Base-by-base conservation (phyloP, 2,329 filamentous ascomycete species). In the Microdochium bolleyi region DNA sequence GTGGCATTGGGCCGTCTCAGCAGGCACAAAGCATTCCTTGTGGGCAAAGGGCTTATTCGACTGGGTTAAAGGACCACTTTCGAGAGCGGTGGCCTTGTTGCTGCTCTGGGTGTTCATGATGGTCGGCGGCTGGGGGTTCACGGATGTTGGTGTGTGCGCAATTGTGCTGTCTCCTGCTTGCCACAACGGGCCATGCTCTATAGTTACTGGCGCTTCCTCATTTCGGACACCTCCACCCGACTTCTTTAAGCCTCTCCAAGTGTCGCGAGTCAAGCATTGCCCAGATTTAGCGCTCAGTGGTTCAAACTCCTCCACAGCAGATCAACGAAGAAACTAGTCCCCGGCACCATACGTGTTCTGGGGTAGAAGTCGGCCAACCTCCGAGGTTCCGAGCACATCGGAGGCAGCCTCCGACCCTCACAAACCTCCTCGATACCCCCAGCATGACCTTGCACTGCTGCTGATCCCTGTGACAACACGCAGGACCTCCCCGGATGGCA, bases 1-100 rank as follows among this genome's bases (percentile, higher is more conserved):
- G 41, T 75, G 73, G 2, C 66, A 73, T 55, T 75, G 73, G 2
- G 69, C 62, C 1, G 72, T 75, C 21, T 65, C 60, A 7, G 71
- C 62, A 1, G 71, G 71, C 3, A 75, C 37, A n/a, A 41, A 41
- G 37, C 37, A 41, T 19, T 41, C 37, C 16, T 19, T 41, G 37
- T 59, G 3, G 7, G 13, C 37, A n/a, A 41, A 9, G 37, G 16
- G 37, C 16, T 8, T n/a, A 7, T 41, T 24, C 37, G 46, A 30
- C 46, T 14, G 22, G 11, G 19, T 14, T 14, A 49, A 13, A 7
- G 25, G 46, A 4, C 22, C 25, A 19, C 22, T 30, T 21, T 30
- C 25, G 8, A 24, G 46, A 13, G 25, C 7, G 9, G 37, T 41
- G 37, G 37, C n/a, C 37, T 9, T 5, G 7, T 41, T n/a, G 37